These are phyloP conservation scores for Colletotrichum costaricense DNA, from an alignment of 2,329 filamentous ascomycete species.

Conservation along the genomic window DNA sequence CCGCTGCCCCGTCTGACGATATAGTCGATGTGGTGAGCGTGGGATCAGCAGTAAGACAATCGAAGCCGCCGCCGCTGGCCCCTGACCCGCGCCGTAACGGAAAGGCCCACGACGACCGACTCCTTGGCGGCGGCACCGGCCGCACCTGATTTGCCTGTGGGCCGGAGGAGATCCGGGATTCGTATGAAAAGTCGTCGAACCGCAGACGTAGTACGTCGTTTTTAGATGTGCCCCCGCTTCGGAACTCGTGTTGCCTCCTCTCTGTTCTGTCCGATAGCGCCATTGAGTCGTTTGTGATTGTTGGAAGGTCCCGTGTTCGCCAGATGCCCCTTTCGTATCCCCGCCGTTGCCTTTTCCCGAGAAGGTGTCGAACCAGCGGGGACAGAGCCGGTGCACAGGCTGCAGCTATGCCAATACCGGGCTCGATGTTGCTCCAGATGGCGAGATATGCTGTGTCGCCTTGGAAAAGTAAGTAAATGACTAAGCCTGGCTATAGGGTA, in stretches of 20 bases:
- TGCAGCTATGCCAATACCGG: slow-evolving; percentile 53
- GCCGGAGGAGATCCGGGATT: slow-evolving; percentile 21
- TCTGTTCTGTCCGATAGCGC: neutral
- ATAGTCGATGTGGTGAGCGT: neutral
- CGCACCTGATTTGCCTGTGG: neutral
- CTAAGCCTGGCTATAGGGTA: neutral
- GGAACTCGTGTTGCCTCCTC: neutral
- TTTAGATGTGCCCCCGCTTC: neutral
- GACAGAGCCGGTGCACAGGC: slow-evolving; percentile 50
- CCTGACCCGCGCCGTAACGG: neutral
- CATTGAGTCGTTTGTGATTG: neutral
- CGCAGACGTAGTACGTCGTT: slow-evolving; percentile 22
- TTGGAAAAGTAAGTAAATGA: neutral
- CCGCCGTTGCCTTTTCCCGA: neutral
- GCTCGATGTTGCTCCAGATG: slow-evolving; percentile 59
- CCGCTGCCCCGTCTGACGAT: neutral
- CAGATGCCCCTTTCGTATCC: neutral
- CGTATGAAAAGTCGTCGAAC: slow-evolving; percentile 30
- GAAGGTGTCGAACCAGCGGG: slow-evolving; percentile 40
- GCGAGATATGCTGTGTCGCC: slow-evolving; percentile 51
- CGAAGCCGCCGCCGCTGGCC: neutral
- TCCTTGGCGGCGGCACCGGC: neutral
- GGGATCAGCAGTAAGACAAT: neutral
- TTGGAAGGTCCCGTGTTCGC: neutral
- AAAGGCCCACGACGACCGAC: slow-evolving; percentile 12